These are phyloP conservation scores for Fraxinus ornus DNA, from an alignment of 305 asterid species.

Conservation along the genomic window DNA sequence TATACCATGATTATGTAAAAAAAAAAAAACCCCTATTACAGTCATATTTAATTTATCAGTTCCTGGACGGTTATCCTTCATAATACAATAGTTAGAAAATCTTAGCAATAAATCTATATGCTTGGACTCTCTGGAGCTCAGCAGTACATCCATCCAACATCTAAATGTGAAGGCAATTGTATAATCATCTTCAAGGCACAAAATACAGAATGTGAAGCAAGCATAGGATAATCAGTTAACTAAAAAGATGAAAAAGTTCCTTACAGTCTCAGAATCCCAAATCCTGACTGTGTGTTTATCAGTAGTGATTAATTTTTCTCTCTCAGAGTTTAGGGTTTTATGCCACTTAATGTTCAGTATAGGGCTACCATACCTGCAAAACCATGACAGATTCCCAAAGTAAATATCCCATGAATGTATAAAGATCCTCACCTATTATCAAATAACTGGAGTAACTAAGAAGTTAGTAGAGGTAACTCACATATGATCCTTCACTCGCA, in stretches of 20 bases:
- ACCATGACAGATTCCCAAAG: conserved; percentile 8
- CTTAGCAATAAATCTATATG: not conserved
- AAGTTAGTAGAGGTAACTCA: conserved; percentile 42
- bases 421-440: not conserved
- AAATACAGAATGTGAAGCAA: conserved; percentile 1
- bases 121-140: not conserved
- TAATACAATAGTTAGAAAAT: not conserved
- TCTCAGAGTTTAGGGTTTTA: conserved; percentile 66
- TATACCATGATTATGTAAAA: not conserved
- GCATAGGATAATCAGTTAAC: not conserved
- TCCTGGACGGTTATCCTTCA: not conserved
- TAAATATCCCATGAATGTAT: conserved; percentile 15
- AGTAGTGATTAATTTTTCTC: conserved; percentile 64
- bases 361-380: conserved; percentile 85
- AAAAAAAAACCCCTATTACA: not conserved
- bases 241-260: conserved; percentile 24
- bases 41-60: not conserved
- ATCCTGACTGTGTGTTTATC: conserved; percentile 88
- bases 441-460: not conserved
- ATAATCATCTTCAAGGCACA: not conserved
- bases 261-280: conserved; percentile 90
- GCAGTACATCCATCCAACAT: not conserved
- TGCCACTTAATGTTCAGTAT: conserved; percentile 91
- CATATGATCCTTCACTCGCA: conserved; percentile 63
- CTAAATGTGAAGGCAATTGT: conserved; percentile 5